phyloP scores from a whole-genome alignment of 768 basidiomycete species.

The Amanita brunnescens region DNA sequence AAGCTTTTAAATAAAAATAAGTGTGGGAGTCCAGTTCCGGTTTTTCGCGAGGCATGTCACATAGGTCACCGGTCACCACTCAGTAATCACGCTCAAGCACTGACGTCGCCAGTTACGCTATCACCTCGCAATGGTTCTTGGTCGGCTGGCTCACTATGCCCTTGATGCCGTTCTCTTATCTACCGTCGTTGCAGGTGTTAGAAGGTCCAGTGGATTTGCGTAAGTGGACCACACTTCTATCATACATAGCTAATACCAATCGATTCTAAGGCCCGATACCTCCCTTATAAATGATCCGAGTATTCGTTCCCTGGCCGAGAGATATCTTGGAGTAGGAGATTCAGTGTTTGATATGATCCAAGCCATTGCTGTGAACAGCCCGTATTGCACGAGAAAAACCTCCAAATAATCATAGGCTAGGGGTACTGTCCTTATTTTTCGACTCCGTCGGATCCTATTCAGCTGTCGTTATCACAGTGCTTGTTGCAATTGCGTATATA shows the following conservation, averaged over 20 bases:
- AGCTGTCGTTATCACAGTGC: neutral
- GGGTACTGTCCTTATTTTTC: neutral
- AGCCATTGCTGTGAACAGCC: conserved; percentile 77
- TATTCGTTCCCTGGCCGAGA: conserved; percentile 65
- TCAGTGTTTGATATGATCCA: conserved; percentile 81
- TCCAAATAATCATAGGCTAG: neutral
- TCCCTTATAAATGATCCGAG: conserved; percentile 69
- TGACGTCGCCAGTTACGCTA: too few species aligned
- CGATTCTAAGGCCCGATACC: conserved; percentile 50
- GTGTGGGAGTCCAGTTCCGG: too few species aligned
- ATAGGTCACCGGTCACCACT: too few species aligned
- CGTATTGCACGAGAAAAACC: conserved; percentile 58
- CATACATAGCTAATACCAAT: conserved; percentile 5
- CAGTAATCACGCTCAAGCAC: too few species aligned
- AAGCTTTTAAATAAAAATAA: too few species aligned
- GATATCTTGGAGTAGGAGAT: conserved; percentile 82
- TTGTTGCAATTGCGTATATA: too few species aligned
- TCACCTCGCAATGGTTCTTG: conserved; percentile 43
- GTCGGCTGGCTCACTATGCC: conserved; percentile 74
- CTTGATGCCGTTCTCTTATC: conserved; percentile 81
- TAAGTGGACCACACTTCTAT: conserved; percentile 34
- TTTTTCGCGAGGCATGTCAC: too few species aligned
- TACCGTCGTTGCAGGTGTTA: conserved; percentile 85
- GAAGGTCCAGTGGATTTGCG: conserved; percentile 85
- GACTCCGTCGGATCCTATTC: neutral